Evolutionary conservation across 345 rosid species (phyloP).

Genomic region (Dipteronia dyeriana): DNA sequence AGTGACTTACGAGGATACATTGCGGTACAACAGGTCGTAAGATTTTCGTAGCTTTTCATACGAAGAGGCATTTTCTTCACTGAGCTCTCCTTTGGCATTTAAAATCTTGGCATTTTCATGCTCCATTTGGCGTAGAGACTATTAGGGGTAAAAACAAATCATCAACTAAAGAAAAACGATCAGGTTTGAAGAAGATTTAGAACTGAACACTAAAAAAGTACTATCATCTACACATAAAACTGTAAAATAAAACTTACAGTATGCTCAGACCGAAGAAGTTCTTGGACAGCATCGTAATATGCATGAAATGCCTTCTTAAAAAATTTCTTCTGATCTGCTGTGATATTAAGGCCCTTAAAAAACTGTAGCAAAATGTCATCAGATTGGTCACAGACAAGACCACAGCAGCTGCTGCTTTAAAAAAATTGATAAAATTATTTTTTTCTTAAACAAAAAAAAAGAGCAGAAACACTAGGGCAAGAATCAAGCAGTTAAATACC

Average conservation of each 20-base stretch:
- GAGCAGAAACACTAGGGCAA: not conserved
- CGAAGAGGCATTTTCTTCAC: constrained; percentile 81
- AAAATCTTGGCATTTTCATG: constrained; percentile 88
- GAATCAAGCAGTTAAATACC: constrained; percentile 6
- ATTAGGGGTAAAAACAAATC: constrained; percentile 20
- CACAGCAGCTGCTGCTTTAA: not conserved
- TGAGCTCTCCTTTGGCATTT: constrained; percentile 96
- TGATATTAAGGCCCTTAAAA: constrained; percentile 71
- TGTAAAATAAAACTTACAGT: constrained; percentile 50
- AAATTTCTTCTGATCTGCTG: constrained; percentile 85
- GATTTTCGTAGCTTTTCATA: constrained; percentile 98
- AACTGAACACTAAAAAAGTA: not conserved
- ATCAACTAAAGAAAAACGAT: not conserved
- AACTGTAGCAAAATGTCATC: constrained; percentile 56
- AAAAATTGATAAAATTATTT: not conserved
- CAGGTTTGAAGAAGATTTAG: constrained; percentile 1
- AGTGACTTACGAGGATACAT: constrained; percentile 83
- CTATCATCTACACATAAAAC: constrained; percentile 6
- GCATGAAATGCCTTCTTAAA: constrained; percentile 75
- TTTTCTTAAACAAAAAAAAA: not conserved
- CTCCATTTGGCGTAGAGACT: constrained; percentile 98
- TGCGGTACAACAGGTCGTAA: constrained; percentile 87
- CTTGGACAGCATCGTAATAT: constrained; percentile 80
- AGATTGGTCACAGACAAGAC: constrained; percentile 14
- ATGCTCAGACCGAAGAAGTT: constrained; percentile 92